Evolutionary conservation across 208 protist species (phyloP).

Genomic region (Crithidia sp.): DNA sequence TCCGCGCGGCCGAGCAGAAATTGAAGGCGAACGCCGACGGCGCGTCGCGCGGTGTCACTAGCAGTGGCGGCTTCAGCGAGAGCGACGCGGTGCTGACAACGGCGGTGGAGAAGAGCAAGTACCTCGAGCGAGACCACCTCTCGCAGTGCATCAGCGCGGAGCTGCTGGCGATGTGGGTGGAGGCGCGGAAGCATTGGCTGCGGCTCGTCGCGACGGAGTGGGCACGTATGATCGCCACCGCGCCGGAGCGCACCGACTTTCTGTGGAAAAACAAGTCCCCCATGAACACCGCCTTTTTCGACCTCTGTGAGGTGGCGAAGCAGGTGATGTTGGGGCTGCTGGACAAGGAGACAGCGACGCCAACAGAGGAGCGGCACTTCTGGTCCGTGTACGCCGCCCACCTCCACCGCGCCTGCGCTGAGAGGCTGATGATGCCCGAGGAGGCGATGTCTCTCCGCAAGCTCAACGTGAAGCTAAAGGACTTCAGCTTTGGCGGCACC

Average conservation of each 20-base stretch:
- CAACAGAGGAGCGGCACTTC: conserved; percentile 67
- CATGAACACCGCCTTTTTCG: conserved; percentile 89
- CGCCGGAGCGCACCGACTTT: conserved; percentile 64
- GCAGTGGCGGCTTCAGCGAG: conserved; percentile 68
- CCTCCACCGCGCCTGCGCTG: conserved; percentile 47
- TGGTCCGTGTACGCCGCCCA: conserved; percentile 79
- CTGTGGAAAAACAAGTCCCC: conserved; percentile 83
- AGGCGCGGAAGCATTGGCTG: conserved; percentile 64
- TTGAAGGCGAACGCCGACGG: conserved; percentile 34
- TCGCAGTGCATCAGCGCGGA: conserved; percentile 40
- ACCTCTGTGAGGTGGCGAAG: conserved; percentile 88
- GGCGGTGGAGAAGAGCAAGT: conserved; percentile 47
- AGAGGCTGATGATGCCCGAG: conserved; percentile 66
- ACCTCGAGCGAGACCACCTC: conserved; percentile 52
- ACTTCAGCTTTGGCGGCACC: conserved; percentile 91
- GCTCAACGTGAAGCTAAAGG: conserved; percentile 92
- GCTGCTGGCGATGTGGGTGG: conserved; percentile 70
- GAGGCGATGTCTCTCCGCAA: conserved; percentile 82
- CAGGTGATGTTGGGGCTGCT: conserved; percentile 74
- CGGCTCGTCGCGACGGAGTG: conserved; percentile 67
- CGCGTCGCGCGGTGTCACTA: conserved; percentile 16
- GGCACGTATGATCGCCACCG: conserved; percentile 40
- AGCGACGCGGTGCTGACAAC: conserved; percentile 28
- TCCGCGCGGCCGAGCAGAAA: conserved; percentile 44
- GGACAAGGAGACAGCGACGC: conserved; percentile 51